phyloP scores from a whole-genome alignment of 768 basidiomycete genomes.

The Tubosaeta brunneosetosa region DNA sequence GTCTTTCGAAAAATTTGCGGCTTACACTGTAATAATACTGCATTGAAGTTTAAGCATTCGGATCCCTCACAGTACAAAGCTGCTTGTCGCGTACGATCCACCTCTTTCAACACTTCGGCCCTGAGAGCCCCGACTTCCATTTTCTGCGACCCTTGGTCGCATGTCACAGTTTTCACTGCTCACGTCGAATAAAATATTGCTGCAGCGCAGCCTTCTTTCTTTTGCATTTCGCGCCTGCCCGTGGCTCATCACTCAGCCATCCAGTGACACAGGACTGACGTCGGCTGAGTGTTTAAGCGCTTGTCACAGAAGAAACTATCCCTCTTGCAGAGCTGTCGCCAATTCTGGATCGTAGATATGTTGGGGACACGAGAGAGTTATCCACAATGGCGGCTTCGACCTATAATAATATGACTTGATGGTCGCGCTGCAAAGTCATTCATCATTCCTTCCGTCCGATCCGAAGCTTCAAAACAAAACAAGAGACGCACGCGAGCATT shows the following conservation, averaged over 20 bases:
- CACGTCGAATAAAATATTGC: too few relatives aligned
- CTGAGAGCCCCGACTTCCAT: background rate
- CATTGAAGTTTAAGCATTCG: too few relatives aligned
- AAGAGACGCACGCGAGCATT: background rate
- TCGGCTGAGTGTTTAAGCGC: too few relatives aligned
- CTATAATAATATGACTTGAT: background rate
- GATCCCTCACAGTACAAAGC: too few relatives aligned
- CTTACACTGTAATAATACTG: too few relatives aligned
- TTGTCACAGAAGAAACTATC: background rate
- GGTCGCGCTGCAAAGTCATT: too few relatives aligned
- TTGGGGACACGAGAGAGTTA: too few relatives aligned
- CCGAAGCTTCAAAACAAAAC: background rate
- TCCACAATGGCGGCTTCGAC: too few relatives aligned
- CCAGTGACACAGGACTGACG: background rate
- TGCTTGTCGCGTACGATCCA: too few relatives aligned
- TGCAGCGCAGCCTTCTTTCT: background rate
- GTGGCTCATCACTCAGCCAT: background rate
- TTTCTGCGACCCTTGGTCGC: background rate
- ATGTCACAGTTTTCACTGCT: background rate
- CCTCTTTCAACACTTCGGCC: too few relatives aligned
- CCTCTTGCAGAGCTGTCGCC: background rate
- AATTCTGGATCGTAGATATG: too few relatives aligned
- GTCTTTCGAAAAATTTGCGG: too few relatives aligned
- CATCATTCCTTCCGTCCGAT: background rate
- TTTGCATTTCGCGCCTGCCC: background rate